Base-by-base conservation (phyloP, 345 rosid species). In the Hibiscus mutabilis region DNA sequence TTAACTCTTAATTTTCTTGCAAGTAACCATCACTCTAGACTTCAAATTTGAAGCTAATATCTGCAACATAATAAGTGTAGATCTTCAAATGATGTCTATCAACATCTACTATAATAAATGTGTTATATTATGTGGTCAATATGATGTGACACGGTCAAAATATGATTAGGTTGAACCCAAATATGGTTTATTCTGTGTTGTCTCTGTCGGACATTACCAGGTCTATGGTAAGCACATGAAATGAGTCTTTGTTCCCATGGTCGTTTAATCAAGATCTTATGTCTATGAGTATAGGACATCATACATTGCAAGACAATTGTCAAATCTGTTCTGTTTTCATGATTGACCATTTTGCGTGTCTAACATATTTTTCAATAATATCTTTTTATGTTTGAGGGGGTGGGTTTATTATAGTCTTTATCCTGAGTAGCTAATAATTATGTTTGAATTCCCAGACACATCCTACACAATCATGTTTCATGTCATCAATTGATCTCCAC, bases 381-480 rank as follows among this genome's bases (percentile, higher is more conserved):
- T 29, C 6, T 76, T 66, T 35, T 42, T 67, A 16, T 35, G 25
- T 46, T 70, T 46, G 51, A 46, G 27, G 31, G 25, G 33, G 42
- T 70, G 27, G 33, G 33, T 31, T 31, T 31, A 33, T 35, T 35
- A 35, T 27, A 14, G 35, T 15, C 21, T 56, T 57, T 57, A 52
- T 60, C 52, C 62, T 66, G 62, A 64, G 16, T n/a, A 11, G 27
- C 49, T 77, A 71, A 44, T 46, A 24, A 22, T 46, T 2, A 40
- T 74, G 64, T 49, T 69, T 73, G 61, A 68, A 68, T 75, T 76
- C 57, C 21, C 96, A 95, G 99, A 95, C 99, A 0, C 99, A 95
- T 86, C 99, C 99, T 33, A 86, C 99, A 2, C 99, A 95, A 72
- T 92, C 99, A 65, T 95, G 99, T 82, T 95, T 95, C 86, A 92